A percentile compares a stretch with the other conserved stretches of the same genome.
These are phyloP conservation scores for Debaryomycetaceae sp. DNA, from an alignment of 1,139 yeast species.

Conservation along the genomic window DNA sequence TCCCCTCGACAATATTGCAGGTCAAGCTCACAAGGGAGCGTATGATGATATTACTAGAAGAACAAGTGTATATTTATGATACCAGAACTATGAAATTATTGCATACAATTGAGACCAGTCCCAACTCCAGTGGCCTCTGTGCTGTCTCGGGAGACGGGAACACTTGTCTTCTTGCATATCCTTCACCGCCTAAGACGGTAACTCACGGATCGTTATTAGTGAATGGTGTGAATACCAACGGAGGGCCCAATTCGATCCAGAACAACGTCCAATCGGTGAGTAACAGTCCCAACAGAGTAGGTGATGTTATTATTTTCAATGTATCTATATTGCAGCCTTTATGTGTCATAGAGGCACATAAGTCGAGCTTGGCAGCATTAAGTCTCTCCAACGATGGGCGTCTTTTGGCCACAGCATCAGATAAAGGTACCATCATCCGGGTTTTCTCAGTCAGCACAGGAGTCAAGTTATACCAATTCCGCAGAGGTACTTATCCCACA, in stretches of 20 bases:
- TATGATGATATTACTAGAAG: slow-evolving; percentile 73
- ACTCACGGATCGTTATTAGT: slow-evolving; percentile 43
- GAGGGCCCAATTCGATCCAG: slow-evolving; percentile 41
- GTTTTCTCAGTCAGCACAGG: slow-evolving; percentile 86
- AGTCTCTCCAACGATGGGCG: slow-evolving; percentile 79
- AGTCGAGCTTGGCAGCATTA: slow-evolving; percentile 76
- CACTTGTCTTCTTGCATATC: slow-evolving; percentile 75
- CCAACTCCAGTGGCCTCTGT: slow-evolving; percentile 60
- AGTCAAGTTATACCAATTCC: slow-evolving; percentile 77
- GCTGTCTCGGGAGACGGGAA: slow-evolving; percentile 65
- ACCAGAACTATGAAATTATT: slow-evolving; percentile 81
- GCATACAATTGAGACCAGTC: slow-evolving; percentile 82
- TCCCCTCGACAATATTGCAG: slow-evolving; percentile 76
- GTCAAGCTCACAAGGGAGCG: slow-evolving; percentile 76
- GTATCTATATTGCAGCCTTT: slow-evolving; percentile 75
- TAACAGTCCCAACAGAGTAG: slow-evolving; percentile 54
- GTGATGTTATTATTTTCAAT: slow-evolving; percentile 88
- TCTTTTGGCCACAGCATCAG: slow-evolving; percentile 88
- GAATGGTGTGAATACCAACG: slow-evolving; percentile 44
- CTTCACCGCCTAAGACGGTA: slow-evolving; percentile 67
- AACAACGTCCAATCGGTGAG: slow-evolving; percentile 45
- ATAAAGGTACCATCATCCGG: slow-evolving; percentile 89
- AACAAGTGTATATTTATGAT: slow-evolving; percentile 87
- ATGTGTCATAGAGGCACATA: slow-evolving; percentile 91
- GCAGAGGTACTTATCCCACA: slow-evolving; percentile 94